These are phyloP conservation scores for Hypoxylon sp. DNA, from an alignment of 2,329 filamentous ascomycete species.

Conservation along the genomic window DNA sequence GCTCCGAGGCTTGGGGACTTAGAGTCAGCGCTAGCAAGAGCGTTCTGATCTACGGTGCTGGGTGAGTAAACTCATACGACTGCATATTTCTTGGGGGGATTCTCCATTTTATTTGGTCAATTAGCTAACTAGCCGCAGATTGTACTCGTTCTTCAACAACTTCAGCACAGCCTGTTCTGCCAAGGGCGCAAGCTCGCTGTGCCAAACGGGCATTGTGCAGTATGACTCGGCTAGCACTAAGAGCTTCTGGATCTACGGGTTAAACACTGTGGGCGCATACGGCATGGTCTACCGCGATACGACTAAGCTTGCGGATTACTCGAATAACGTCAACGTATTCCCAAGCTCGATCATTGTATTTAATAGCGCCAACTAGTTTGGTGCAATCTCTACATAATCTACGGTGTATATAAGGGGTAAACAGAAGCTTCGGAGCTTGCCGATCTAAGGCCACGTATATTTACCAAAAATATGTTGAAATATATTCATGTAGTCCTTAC, in stretches of 20 bases:
- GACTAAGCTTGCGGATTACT: conserved; percentile 45
- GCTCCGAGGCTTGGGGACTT: conserved; percentile 75
- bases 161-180: conserved; percentile 67
- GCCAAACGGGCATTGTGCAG: conserved; percentile 62
- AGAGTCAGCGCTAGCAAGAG: conserved; percentile 70
- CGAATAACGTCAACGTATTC: conserved; percentile 48
- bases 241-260: conserved; percentile 47
- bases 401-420: conserved; percentile 19
- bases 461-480: too few species aligned
- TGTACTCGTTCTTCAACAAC: conserved; percentile 79
- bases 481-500: neutral
- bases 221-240: conserved; percentile 47
- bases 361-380: conserved; percentile 37
- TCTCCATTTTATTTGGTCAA: neutral
- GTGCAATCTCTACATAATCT: neutral
- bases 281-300: conserved; percentile 51
- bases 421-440: conserved; percentile 2
- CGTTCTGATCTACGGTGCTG: conserved; percentile 73
- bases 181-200: conserved; percentile 58
- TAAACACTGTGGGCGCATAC: conserved; percentile 49
- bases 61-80: conserved; percentile 52
- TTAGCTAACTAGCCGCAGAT: conserved; percentile 36
- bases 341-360: conserved; percentile 49
- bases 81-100: neutral
- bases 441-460: neutral